Evolutionary conservation across 2,329 filamentous ascomycete genomes (phyloP).

Genomic region (Orbilia ellipsospora): DNA sequence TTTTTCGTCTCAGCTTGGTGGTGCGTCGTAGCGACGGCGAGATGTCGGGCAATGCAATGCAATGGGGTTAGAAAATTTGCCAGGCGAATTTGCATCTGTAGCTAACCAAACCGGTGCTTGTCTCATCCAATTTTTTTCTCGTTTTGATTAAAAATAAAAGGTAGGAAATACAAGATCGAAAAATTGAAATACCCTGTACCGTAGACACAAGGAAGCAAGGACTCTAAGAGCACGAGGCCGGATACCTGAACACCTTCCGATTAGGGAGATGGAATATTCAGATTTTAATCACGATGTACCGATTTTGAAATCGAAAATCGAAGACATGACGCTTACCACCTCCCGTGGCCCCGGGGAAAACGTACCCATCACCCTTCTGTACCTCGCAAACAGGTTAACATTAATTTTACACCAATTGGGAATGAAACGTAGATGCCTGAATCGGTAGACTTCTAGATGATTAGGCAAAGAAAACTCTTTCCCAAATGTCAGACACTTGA

Average conservation of each 20-base stretch:
- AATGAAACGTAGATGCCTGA: conserved; percentile 30
- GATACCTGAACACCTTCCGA: conserved; percentile 33
- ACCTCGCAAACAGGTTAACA: conserved; percentile 10
- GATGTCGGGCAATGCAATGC: conserved; percentile 11
- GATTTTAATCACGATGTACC: conserved; percentile 11
- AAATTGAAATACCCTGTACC: background rate
- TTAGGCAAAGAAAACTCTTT: conserved; percentile 1
- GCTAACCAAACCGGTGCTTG: background rate
- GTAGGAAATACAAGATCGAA: background rate
- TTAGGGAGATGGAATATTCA: conserved; percentile 16
- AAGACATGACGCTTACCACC: conserved; percentile 5
- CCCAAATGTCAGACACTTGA: background rate
- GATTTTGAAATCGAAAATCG: background rate
- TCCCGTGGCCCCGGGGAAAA: background rate
- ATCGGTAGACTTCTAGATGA: conserved; percentile 46
- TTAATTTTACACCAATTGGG: conserved; percentile 1
- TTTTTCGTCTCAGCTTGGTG: background rate
- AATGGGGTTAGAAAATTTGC: too few species aligned
- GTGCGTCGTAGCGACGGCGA: conserved; percentile 36
- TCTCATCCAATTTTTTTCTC: background rate
- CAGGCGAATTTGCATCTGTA: background rate
- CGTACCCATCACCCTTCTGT: too few species aligned
- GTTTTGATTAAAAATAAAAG: background rate
- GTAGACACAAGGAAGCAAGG: conserved; percentile 7
- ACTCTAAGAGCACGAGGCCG: conserved; percentile 16